These are phyloP conservation scores for Beauveria pseudobassiana DNA, from an alignment of 2,329 filamentous ascomycete genomes.

Conservation along the genomic window DNA sequence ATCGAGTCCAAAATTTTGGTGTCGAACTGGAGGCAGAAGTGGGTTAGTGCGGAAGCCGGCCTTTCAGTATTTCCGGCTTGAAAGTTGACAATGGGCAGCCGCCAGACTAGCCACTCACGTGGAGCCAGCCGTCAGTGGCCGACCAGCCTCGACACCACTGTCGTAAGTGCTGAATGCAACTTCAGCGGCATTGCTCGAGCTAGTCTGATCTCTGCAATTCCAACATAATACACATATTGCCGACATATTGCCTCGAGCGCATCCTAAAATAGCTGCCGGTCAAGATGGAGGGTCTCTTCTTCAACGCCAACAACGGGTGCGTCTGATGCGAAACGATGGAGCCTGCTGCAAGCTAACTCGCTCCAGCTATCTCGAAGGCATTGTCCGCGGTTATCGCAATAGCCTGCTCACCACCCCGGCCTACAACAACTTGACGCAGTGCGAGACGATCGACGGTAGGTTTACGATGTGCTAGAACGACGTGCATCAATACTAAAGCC, in stretches of 20 bases:
- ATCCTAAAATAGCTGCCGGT: neutral
- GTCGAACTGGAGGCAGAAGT: constrained; percentile 6
- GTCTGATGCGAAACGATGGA: constrained; percentile 20
- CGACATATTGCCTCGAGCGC: constrained; percentile 1
- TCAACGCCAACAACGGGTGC: constrained; percentile 90
- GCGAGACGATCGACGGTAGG: constrained; percentile 92
- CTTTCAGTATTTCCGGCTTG: constrained; percentile 2
- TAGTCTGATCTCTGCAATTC: constrained; percentile 11
- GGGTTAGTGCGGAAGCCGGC: constrained; percentile 10
- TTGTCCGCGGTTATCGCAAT: constrained; percentile 95
- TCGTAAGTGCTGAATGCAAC: constrained; percentile 3
- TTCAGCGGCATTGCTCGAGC: constrained; percentile 1
- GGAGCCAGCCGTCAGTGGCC: constrained; percentile 5
- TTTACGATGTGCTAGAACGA: neutral
- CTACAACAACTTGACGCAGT: constrained; percentile 94
- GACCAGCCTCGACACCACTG: neutral
- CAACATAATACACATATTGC: neutral
- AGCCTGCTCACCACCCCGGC: constrained; percentile 80
- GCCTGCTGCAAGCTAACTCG: constrained; percentile 20
- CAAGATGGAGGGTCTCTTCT: constrained; percentile 84
- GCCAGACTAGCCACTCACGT: constrained; percentile 2
- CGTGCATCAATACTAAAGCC: neutral
- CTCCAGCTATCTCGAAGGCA: constrained; percentile 85
- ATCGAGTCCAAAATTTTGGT: constrained; percentile 25
- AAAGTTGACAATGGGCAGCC: neutral